Conservation (phyloP, 2,329 filamentous ascomycete species). For the Pseudogymnoascus sp. region DNA sequence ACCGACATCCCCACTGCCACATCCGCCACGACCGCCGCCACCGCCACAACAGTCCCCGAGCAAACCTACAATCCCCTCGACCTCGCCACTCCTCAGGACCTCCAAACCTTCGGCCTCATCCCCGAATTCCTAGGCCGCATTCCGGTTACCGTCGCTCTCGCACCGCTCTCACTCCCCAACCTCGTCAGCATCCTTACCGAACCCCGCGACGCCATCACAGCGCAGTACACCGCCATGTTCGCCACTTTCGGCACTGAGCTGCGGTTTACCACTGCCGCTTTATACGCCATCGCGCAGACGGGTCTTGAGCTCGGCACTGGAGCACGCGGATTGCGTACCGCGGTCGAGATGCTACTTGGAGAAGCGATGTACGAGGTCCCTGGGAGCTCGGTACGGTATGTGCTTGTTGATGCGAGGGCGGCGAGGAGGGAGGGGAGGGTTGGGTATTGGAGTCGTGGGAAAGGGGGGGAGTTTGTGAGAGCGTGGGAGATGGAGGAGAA, state of each 20-base stretch:
- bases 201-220: conserved; percentile 78
- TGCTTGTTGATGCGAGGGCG: conserved; percentile 61
- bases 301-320: conserved; percentile 67
- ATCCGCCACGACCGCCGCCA: background rate
- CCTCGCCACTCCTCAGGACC: conserved; percentile 65
- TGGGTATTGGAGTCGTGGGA: conserved; percentile 62
- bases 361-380: conserved; percentile 80
- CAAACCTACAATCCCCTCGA: conserved; percentile 47
- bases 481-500: conserved; percentile 58
- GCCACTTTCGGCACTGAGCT: conserved; percentile 66
- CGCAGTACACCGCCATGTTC: conserved; percentile 86
- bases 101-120: conserved; percentile 85
- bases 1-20: conserved; percentile 15
- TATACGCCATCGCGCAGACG: conserved; percentile 69
- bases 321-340: conserved; percentile 69
- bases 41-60: background rate
- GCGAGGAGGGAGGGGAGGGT: conserved; percentile 55
- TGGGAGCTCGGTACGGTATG: conserved; percentile 54
- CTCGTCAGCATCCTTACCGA: conserved; percentile 88
- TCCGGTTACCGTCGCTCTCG: conserved; percentile 80
- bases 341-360: conserved; percentile 70
- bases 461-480: conserved; percentile 62
- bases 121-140: conserved; percentile 94
- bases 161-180: conserved; percentile 59
- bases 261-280: conserved; percentile 72